Percentiles rank a stretch among this genome's conserved stretches.
phyloP scores from a whole-genome alignment of 306 rosid species.

The cucumber (Cucumis sativus) region Cucumber_9930_V3 NC_026657.2:6568001-6568500 shows the following conservation, averaged over 20 bases:
- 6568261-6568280: neutral
- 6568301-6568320: neutral
- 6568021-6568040: neutral
- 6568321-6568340: neutral
- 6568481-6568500: no score
- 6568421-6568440: no score
- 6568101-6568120: no score
- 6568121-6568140: no score
- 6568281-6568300: neutral
- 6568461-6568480: no score
- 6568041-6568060: neutral
- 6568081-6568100: neutral
- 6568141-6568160: neutral
- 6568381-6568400: neutral
- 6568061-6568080: no score
- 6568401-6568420: no score
- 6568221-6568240: neutral
- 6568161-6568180: neutral
- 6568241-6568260: neutral
- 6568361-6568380: neutral
- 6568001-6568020: neutral
- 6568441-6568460: no score
- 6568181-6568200: neutral
- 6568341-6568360: neutral
- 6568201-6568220: neutral